Base-by-base conservation (phyloP, 2,329 filamentous ascomycete genomes). In the Neonectria faginata region DNA sequence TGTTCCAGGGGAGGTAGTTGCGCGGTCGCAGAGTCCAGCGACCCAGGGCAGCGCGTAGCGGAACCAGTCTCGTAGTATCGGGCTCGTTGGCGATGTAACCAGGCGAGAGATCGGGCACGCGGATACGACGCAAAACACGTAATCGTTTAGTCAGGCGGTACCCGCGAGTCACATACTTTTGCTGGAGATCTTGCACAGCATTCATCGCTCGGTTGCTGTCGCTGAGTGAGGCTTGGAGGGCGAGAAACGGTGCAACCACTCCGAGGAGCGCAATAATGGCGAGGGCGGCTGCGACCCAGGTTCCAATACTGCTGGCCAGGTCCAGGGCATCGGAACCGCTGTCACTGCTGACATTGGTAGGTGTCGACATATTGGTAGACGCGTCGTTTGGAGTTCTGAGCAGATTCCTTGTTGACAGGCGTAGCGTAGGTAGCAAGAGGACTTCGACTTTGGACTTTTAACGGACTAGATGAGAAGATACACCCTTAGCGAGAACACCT, bases 1-100 rank as follows among this genome's bases (percentile, higher is more conserved):
- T 52, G 27, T 56, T 57, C 62, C 57, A 64, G 3, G 57, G 52
- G 18, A 55, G 44, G 6, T 64, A 64, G 14, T 64, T 36, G 20
- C 44, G 51, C 10, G 57, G 16, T 1, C 47, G 52, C 20, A 64
- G 2, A 2, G 20, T 39, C 57, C 62, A 60, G 18, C 57, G 57
- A 3, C 62, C 52, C 29, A 61, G 18, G 7, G 57, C 36, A 18
- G 62, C 62, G 9, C 33, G 47, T 6, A 48, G 22, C 53, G 52
- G 57, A 42, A 57, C 33, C 29, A 61, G 33, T n/a, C 52, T 22
- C 27, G 57, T 27, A 5, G 45, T 57, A 11, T 64, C 62, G 1
- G 57, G 57, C 52, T 60, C 62, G 18, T 64, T 64, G 39, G 62
- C 51, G 31, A 64, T 64, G 57, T 64, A 64, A 5, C 62, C 53